Conservation (phyloP, 257 asterid genomes). For the Cynanchum wilfordii region DNA sequence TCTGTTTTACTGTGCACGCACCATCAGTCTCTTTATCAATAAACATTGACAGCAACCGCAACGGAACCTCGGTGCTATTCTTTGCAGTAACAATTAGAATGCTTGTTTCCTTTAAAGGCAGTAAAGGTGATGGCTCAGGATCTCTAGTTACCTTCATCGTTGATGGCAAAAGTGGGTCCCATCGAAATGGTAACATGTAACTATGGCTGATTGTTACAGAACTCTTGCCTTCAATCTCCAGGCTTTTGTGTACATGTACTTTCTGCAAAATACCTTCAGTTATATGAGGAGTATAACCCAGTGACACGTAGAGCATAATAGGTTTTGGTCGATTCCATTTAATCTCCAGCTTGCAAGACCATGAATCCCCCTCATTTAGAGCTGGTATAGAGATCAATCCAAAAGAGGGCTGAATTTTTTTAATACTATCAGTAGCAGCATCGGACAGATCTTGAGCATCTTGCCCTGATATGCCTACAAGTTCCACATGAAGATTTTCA, state of each 20-base stretch:
- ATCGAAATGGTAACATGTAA: slow-evolving; percentile 72
- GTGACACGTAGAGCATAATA: slow-evolving; percentile 81
- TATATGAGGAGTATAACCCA: slow-evolving; percentile 68
- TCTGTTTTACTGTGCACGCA: slow-evolving; percentile 44
- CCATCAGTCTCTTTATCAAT: slow-evolving; percentile 50
- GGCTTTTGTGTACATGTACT: slow-evolving; percentile 91
- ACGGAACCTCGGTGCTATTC: slow-evolving; percentile 85
- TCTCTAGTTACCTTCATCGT: slow-evolving; percentile 51
- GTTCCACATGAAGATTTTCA: slow-evolving; percentile 90
- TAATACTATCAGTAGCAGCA: slow-evolving; percentile 48
- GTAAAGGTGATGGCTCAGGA: slow-evolving; percentile 50
- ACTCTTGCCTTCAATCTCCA: slow-evolving; percentile 91
- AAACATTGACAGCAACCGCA: slow-evolving; percentile 62
- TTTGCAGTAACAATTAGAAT: slow-evolving; percentile 65
- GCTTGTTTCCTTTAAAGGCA: slow-evolving; percentile 66
- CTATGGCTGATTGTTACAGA: slow-evolving; percentile 69
- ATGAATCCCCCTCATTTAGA: slow-evolving; percentile 58
- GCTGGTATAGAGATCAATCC: slow-evolving; percentile 86
- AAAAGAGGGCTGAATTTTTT: slow-evolving; percentile 89
- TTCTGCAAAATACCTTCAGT: slow-evolving; percentile 60
- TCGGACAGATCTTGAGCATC: slow-evolving; percentile 36
- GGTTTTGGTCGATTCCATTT: slow-evolving; percentile 99
- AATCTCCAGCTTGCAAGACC: slow-evolving; percentile 91
- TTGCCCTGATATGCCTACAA: slow-evolving; percentile 60
- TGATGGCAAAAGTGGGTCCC: slow-evolving; percentile 78